A percentile compares a stretch with the other conserved stretches of the same genome.
Conservation (phyloP, 2,329 filamentous ascomycete species). For the Orbilia blumenaviensis region DNA sequence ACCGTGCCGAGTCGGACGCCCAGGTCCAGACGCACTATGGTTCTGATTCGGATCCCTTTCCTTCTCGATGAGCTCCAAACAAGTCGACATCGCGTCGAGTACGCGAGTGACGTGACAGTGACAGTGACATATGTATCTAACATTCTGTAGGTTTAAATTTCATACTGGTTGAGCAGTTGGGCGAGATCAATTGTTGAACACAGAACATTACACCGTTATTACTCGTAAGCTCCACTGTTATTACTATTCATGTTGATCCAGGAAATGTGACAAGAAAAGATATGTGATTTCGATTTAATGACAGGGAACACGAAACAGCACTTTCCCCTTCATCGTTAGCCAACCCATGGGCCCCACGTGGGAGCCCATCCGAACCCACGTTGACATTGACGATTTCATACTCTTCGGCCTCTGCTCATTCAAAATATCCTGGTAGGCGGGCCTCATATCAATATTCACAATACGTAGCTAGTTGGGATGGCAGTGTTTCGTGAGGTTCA, state of each 20-base stretch:
- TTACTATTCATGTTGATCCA: background rate
- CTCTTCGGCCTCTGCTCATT: conserved; percentile 19
- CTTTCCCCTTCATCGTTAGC: conserved; percentile 40
- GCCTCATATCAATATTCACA: conserved; percentile 16
- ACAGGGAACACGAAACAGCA: conserved; percentile 39
- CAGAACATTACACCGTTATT: too few relatives aligned
- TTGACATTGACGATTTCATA: conserved; percentile 19
- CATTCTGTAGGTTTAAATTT: too few relatives aligned
- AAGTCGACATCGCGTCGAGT: too few relatives aligned
- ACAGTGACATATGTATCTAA: too few relatives aligned
- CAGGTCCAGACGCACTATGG: too few relatives aligned
- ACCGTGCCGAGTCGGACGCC: background rate
- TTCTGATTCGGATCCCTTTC: too few relatives aligned
- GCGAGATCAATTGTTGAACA: too few relatives aligned
- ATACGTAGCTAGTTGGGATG: conserved; percentile 18
- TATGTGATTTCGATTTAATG: conserved; percentile 24
- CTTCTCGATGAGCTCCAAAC: too few relatives aligned
- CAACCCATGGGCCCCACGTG: conserved; percentile 44
- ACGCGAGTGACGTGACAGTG: too few relatives aligned
- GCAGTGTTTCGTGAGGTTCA: conserved; percentile 19
- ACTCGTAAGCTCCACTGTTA: too few relatives aligned
- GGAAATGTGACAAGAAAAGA: conserved; percentile 21
- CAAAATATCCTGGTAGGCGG: conserved; percentile 18
- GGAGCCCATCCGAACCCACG: conserved; percentile 30
- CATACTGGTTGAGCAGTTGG: too few relatives aligned